Percentiles rank a stretch among this genome's conserved stretches.
Conservation (phyloP, 768 basidiomycete genomes). For the Cyathus striatus region DNA sequence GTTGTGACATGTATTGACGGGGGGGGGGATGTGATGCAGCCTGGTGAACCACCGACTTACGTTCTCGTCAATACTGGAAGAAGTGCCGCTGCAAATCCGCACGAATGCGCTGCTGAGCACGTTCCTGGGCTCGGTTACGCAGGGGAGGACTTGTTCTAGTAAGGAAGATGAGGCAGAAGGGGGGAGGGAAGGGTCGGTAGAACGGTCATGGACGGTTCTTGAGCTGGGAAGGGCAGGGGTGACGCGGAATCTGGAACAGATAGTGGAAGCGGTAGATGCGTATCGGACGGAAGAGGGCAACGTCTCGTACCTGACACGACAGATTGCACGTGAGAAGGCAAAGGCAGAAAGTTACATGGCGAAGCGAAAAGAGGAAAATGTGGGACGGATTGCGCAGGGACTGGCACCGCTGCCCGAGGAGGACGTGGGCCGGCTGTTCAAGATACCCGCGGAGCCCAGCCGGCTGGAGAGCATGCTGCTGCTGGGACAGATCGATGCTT, state of each 20-base stretch:
- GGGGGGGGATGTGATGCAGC: conserved; percentile 40
- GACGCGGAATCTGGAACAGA: conserved; percentile 75
- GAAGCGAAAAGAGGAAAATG: conserved; percentile 89
- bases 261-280: conserved; percentile 79
- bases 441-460: conserved; percentile 84
- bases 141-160: conserved; percentile 34
- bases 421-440: conserved; percentile 78
- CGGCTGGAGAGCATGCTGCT: conserved; percentile 83
- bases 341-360: conserved; percentile 75
- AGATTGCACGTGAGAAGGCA: conserved; percentile 80
- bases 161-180: conserved; percentile 32
- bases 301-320: conserved; percentile 80
- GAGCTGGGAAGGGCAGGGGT: conserved; percentile 67
- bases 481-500: conserved; percentile 83
- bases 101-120: conserved; percentile 76
- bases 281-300: conserved; percentile 92
- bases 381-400: conserved; percentile 72
- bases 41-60: conserved; percentile 77
- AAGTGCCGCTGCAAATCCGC: conserved; percentile 81
- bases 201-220: conserved; percentile 62
- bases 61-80: conserved; percentile 81
- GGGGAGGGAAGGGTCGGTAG: conserved; percentile 35
- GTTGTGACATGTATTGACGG: too few species aligned
- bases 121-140: conserved; percentile 64
- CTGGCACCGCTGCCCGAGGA: conserved; percentile 85